Base-by-base conservation (phyloP, 495 filamentous ascomycete genomes). In the Penicillium samsonianum region DNA sequence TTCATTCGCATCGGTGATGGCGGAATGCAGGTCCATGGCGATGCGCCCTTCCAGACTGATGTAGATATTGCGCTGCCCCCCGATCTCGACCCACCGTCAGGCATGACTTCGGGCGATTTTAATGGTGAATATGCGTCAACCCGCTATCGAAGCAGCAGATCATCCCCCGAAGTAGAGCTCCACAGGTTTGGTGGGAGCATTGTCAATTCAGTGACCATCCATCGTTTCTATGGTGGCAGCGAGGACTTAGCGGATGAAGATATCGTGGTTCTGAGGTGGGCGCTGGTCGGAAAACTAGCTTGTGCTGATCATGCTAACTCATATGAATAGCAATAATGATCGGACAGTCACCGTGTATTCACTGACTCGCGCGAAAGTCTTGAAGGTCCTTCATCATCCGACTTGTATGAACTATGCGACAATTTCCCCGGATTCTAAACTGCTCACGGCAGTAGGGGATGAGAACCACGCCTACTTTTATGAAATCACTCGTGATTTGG, bases 331-430 rank as follows among this genome's bases (percentile, higher is more conserved):
- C 48, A 97, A 96, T 72, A 98, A 98, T 67, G 94, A 98, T 68
- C 86, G 84, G 65, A 90, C 89, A 1, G 87, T 98, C 28, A 84
- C 85, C 17, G 75, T 96, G 16, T 91, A 91, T 66, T 87, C 87
- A 33, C 77, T 98, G 8, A 79, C 84, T 14, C 79, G 82, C 33
- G 71, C 79, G 26, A 73, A 80, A 53, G 76, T 88, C 52, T 71
- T 92, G 38, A 82, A 87, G 37, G 80, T 85, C 48, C 71, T 96
- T 20, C 76, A 83, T 6, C 89, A 92, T 57, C 84, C 88, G 38
- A 85, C 88, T 60, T 85, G 82, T 53, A 93, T 96, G 75, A 98
- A 98, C 69, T 92, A 94, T 69, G 90, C 92, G 5, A 85, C 91
- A 19, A 86, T 98, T 42, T 96, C 92, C 26, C 94, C 94, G 0